Evolutionary conservation across 1,284 basidiomycete genomes (phyloP), one percentile per base, ranked within the genome.

Genomic region (Cryptococcus floricola): DNA sequence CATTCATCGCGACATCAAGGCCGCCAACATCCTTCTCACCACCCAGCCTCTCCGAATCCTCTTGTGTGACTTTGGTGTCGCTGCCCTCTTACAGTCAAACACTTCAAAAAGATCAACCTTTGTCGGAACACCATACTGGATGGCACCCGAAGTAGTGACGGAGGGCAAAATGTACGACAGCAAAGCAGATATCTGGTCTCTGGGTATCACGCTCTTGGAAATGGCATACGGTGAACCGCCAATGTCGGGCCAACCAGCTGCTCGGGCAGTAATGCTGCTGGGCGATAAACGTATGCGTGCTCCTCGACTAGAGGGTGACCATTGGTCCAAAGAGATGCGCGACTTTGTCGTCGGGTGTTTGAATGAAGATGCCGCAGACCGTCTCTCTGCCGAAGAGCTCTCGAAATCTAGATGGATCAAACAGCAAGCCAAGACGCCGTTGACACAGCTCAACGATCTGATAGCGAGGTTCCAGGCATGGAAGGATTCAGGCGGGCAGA

Each of bases 121-220:
- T 63, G 91, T 94, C 59, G 95, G 95, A 1, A 98, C 95, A 0
- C 94, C 93, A 0, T 91, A 95, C 73, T 98, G 94, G 94, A 98
- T 98, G 95, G 94, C 94, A 0, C 94, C 94, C 0, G 95, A 98
- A 76, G 92, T 98, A 5, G 89, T 95, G 16, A 88, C 91, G 59
- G 85, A 87, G 41, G 85, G 88, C 3, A 85, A 89, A 37, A 82
- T 87, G 45, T 98, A 98, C 76, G 94, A 98, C 69, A 88, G 89
- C 51, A 95, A 94, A 74, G 95, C 94, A 4, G 95, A 98, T 69
- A 91, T 98, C 45, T 98, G 94, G 94, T 92, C 90, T 68, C 78
- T 98, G 56, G 94, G 94, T 6, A 95, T 98, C 71, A 89, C 93
- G 73, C 82, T 95, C 19, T 92, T 90, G 68, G 94, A 98, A 75